These are phyloP conservation scores for Yamadazyma sp. DNA, from an alignment of 805 yeast species.

Conservation along the genomic window DNA sequence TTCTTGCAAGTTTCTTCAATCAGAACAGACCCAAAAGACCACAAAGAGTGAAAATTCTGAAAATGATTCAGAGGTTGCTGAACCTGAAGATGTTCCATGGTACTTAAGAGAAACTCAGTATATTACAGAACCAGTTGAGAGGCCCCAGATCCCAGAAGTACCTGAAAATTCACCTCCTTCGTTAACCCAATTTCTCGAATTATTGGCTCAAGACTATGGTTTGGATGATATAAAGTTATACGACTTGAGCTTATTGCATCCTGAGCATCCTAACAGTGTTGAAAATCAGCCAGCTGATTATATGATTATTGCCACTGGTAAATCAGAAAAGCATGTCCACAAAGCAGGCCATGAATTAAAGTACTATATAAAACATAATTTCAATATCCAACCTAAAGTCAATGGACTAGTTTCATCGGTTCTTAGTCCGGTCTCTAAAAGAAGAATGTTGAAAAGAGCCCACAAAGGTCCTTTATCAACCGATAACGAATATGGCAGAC, in stretches of 20 bases:
- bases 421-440: constrained; percentile 35
- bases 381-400: constrained; percentile 41
- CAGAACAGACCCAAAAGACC: no score
- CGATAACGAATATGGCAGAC: constrained; percentile 54
- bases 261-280: constrained; percentile 27
- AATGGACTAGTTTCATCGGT: constrained; percentile 73
- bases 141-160: constrained; percentile 44
- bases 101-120: constrained; percentile 44
- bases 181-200: constrained; percentile 42
- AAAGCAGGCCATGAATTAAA: constrained; percentile 64
- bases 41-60: background rate
- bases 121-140: constrained; percentile 1
- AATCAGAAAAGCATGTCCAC: constrained; percentile 69
- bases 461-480: constrained; percentile 51
- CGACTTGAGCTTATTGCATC: constrained; percentile 50
- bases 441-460: constrained; percentile 48
- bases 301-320: constrained; percentile 69
- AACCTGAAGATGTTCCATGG: constrained; percentile 47
- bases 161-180: constrained; percentile 60
- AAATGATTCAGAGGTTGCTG: background rate
- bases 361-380: constrained; percentile 51
- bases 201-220: constrained; percentile 61
- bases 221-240: constrained; percentile 58
- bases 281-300: constrained; percentile 26
- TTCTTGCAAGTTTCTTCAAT: no score